Base-by-base conservation (phyloP, 1,139 yeast genomes). In the Nadsonia starkeyi-henricii region DNA sequence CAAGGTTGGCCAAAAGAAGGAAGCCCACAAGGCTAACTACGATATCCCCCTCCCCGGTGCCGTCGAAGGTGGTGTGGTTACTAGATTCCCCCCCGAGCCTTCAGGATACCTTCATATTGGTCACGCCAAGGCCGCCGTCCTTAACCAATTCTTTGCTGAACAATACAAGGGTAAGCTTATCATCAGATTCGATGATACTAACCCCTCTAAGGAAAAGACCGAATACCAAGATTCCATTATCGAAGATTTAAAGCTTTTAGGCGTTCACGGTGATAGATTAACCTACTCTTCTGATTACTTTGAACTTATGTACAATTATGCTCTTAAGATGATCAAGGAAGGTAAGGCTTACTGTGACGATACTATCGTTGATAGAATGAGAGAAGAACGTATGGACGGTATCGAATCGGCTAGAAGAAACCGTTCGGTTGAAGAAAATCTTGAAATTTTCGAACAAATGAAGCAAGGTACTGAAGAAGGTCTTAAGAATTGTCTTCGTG, bases 381-480 rank as follows among this genome's bases (percentile, higher is more conserved):
- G 98, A 72, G 95, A 88, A 63, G 93, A 91, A 74, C 85, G 98
- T 75, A 85, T 85, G 85, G 95, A 86, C 54, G 98, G 97, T 65
- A 82, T 85, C 58, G 81, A 89, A 50, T 82, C 95, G 49, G 80
- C 77, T 47, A 82, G 96, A 72, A 85, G 97, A 73, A 88, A 85
- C 58, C 80, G 96, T 66, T 61, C 88, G 15, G 81, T 89, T 51
- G 96, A 89, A 67, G 97, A 91, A 70, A 88, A 85, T 70, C 73
- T 91, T 68, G 71, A 72, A 55, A 75, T 88, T 52, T 89, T 91
- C 72, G 79, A 83, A 62, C 96, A 85, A 58, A 91, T 91, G 97
- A 80, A 79, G 67, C 77, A 83, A 54, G 97, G 89, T 60, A 85
- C 96, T 53, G 96, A 85, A 67, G 82, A 74, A 61, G 97, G 97